Base-by-base conservation (phyloP, 2,329 filamentous ascomycete species). In the Pezicula radicicola region DNA sequence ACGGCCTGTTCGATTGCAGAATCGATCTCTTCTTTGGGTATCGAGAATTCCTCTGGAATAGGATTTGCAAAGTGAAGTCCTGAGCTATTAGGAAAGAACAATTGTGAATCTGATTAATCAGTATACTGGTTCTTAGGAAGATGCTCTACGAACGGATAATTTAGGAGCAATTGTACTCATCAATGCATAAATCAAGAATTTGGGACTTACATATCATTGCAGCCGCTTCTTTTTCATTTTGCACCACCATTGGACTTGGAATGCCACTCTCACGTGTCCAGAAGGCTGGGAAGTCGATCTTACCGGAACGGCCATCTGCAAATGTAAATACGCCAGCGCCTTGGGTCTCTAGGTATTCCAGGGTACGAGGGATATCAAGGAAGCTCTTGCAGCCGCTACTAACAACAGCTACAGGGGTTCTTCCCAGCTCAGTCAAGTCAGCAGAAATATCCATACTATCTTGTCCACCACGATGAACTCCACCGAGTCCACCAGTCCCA, bases 381-480 rank as follows among this genome's bases (percentile, higher is more conserved):
- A 99, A 97, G 56, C 93, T 94, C 73, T 99, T 99, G 73, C 91
- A 95, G 13, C 94, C 94, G 58, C 89, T 91, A 69, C 87, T 89
- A 48, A 99, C 77, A 2, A 99, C 92, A 25, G 92, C 87, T 48
- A 99, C 87, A 10, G 89, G 84, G 7, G 92, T 97, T 52, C 91
- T 81, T 15, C 94, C 92, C 47, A 99, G 81, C 75, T 97, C 94
- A 4, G 90, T 97, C 55, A 99, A 78, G 71, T 99, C 94, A 39
- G 94, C 93, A 55, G 93, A 97, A 56, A 99, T 83, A 67, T 99
- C 94, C 85, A 97, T 87, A 7, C 88, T 89, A 59, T 80, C 80
- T 68, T 97, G 87, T 45, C 85, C 94, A 49, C 90, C 92, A 42
- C 92, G 85, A 70, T 99, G 94, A 21, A 99, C 94, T 53, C 94